A percentile compares a stretch with the other conserved stretches of the same genome.
Evolutionary conservation across 2,329 filamentous ascomycete genomes (phyloP).

Genomic region (Verticillium klebahnii): DNA sequence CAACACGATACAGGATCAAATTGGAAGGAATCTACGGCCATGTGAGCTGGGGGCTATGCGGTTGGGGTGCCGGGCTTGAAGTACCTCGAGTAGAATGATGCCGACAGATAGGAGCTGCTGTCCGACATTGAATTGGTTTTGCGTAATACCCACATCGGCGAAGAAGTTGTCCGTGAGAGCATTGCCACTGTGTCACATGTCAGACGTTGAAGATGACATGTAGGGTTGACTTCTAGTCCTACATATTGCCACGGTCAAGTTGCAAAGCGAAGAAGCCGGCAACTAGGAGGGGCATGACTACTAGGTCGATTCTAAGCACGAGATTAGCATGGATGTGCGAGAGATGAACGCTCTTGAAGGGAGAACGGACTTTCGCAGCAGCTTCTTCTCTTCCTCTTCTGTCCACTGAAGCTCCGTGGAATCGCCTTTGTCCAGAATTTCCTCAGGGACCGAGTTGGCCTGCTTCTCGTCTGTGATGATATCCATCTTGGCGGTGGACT

Average conservation of each 20-base stretch:
- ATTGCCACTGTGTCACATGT: conserved; percentile 5
- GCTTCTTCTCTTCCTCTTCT: conserved; percentile 19
- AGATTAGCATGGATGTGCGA: not conserved
- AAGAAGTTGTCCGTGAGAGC: conserved; percentile 29
- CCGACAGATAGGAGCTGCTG: conserved; percentile 45
- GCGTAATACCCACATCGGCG: conserved; percentile 41
- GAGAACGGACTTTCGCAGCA: conserved; percentile 20
- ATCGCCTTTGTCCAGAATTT: not conserved
- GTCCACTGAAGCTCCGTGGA: conserved; percentile 12
- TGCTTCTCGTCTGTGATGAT: not conserved
- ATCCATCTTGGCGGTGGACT: not conserved
- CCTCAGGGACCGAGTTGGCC: not conserved
- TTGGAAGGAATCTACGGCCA: conserved; percentile 36
- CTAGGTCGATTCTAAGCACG: conserved; percentile 33
- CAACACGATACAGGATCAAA: conserved; percentile 40
- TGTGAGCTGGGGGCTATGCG: not conserved
- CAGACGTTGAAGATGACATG: not conserved
- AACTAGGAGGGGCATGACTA: conserved; percentile 41
- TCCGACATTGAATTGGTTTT: conserved; percentile 48
- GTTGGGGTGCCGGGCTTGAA: not conserved
- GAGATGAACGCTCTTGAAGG: too few species aligned
- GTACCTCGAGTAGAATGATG: conserved; percentile 37
- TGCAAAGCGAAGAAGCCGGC: conserved; percentile 41
- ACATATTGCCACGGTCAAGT: conserved; percentile 30
- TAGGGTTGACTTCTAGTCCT: not conserved